Conservation (phyloP, 306 rosid genomes). For the Quercus aquifolioides region DNA sequence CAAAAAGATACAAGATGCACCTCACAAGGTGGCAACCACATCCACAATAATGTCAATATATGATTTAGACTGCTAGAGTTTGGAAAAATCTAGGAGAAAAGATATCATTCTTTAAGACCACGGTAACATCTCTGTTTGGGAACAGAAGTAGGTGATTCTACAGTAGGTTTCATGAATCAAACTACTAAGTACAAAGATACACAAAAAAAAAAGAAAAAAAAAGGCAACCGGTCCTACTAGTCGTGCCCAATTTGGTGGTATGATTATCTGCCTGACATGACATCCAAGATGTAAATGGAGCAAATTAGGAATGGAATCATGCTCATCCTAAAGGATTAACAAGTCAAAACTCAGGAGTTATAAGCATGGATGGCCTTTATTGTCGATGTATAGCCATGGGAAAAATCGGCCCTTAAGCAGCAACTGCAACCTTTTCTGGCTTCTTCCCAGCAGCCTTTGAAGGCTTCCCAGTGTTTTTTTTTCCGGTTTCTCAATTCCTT, state of each 20-base stretch:
- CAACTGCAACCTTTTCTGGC: slow-evolving; percentile 58
- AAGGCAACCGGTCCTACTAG: background rate
- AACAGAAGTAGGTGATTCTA: background rate
- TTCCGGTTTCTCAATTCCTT: slow-evolving; percentile 77
- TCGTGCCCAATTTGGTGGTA: background rate
- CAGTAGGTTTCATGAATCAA: background rate
- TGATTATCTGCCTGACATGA: slow-evolving; percentile 7
- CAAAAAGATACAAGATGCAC: background rate
- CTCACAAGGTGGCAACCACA: background rate
- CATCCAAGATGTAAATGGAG: slow-evolving; percentile 19
- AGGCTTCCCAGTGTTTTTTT: slow-evolving; percentile 38
- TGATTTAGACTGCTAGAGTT: background rate
- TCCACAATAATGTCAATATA: background rate
- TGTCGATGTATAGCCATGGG: background rate
- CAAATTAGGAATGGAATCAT: slow-evolving; percentile 3
- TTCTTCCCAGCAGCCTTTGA: slow-evolving; percentile 52
- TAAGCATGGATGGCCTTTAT: slow-evolving; percentile 15
- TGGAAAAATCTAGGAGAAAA: background rate
- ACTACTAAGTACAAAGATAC: slow-evolving; percentile 10
- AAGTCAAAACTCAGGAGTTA: background rate
- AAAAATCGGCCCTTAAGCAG: slow-evolving; percentile 34
- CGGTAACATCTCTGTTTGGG: background rate
- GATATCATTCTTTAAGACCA: background rate
- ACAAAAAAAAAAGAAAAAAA: background rate
- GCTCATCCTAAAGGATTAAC: background rate